A percentile compares a stretch with the other conserved stretches of the same genome.
Evolutionary conservation across 2,329 filamentous ascomycete genomes (phyloP).

Genomic region (Pseudogymnoascus sp.): DNA sequence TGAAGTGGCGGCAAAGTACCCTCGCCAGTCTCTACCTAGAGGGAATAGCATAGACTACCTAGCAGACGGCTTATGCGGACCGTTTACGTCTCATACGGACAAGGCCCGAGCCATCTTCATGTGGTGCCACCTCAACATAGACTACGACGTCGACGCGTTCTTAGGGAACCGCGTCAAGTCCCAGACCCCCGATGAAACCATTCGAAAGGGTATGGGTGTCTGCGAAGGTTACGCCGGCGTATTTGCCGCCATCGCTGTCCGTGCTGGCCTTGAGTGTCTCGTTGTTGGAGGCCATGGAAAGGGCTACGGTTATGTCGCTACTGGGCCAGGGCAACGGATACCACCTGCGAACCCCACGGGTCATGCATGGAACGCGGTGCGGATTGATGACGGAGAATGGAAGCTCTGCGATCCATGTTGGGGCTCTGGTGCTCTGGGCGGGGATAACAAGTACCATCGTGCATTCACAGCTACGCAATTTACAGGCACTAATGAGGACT

Average conservation of each 20-base stretch:
- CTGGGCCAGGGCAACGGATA: conserved; percentile 57
- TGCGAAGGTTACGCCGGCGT: conserved; percentile 87
- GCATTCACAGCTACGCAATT: conserved; percentile 61
- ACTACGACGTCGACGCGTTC: conserved; percentile 75
- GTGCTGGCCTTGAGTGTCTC: conserved; percentile 72
- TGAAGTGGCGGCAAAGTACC: conserved; percentile 68
- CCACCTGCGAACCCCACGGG: conserved; percentile 57
- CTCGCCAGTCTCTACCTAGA: conserved; percentile 62
- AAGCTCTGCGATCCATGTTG: conserved; percentile 89
- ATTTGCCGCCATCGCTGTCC: conserved; percentile 69
- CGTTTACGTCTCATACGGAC: conserved; percentile 77
- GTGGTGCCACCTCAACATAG: conserved; percentile 92
- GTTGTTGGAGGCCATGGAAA: conserved; percentile 78
- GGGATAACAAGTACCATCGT: conserved; percentile 54
- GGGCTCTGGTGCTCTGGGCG: conserved; percentile 71
- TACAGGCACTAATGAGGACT: conserved; percentile 64
- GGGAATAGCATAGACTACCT: conserved; percentile 60
- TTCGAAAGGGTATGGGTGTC: conserved; percentile 74
- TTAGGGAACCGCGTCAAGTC: conserved; percentile 63
- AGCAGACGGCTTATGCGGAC: conserved; percentile 68
- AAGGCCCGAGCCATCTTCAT: conserved; percentile 90
- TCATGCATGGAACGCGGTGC: conserved; percentile 92
- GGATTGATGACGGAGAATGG: conserved; percentile 81
- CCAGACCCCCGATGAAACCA: conserved; percentile 64
- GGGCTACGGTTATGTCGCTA: conserved; percentile 64